These are phyloP conservation scores for Henckelia pumila DNA, from an alignment of 257 asterid genomes.

Conservation along the genomic window DNA sequence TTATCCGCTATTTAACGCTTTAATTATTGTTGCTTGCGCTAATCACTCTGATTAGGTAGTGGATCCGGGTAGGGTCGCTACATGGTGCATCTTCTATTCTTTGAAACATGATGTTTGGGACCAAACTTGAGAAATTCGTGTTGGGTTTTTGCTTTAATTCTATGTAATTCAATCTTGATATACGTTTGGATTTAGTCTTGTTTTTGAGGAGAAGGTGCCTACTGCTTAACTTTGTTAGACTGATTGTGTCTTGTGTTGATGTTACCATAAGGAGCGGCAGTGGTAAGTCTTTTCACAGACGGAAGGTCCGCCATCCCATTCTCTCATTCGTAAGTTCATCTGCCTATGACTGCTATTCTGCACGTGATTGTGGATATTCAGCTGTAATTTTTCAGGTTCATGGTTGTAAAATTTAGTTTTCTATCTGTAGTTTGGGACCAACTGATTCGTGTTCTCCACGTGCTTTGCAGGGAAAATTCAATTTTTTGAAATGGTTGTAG, in stretches of 20 bases:
- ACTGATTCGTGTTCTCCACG: background rate
- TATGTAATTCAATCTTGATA: background rate
- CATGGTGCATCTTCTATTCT: background rate
- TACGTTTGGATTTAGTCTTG: constrained; percentile 21
- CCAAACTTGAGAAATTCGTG: background rate
- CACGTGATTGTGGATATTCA: background rate
- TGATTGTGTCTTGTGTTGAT: constrained; percentile 5
- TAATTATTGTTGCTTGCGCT: no score
- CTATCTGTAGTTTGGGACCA: background rate
- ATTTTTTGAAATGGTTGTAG: constrained; percentile 37
- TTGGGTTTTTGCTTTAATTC: background rate
- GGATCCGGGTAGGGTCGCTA: no score
- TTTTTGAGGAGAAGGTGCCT: constrained; percentile 26
- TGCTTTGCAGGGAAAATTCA: background rate
- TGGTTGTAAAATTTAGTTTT: background rate
- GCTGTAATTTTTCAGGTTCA: background rate
- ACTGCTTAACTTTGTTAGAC: constrained; percentile 19
- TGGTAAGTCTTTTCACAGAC: background rate
- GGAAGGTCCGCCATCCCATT: constrained; percentile 17
- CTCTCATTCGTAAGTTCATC: constrained; percentile 3
- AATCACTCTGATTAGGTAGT: no score
- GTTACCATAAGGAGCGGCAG: background rate
- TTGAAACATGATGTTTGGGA: background rate
- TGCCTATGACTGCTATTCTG: background rate
- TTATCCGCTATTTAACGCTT: no score